phyloP scores from a whole-genome alignment of 2,329 filamentous ascomycete species.

The Xylariaceae sp. region DNA sequence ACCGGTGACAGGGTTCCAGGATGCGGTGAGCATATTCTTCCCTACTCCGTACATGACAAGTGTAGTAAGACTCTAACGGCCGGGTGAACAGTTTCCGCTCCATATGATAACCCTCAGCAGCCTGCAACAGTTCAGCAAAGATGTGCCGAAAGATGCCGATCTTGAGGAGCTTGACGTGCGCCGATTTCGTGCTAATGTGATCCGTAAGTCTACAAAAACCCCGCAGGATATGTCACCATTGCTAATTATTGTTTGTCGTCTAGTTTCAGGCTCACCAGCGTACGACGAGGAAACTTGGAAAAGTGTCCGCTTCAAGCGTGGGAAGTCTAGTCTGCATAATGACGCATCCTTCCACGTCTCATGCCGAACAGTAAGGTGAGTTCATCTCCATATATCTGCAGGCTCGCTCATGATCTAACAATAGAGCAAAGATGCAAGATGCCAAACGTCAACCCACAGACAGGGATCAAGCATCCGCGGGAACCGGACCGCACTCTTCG shows the following conservation, averaged over 20 bases:
- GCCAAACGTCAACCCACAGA: constrained; percentile 66
- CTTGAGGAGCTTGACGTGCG: constrained; percentile 55
- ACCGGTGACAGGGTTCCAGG: constrained; percentile 65
- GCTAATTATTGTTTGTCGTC: not conserved
- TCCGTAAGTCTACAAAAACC: constrained; percentile 45
- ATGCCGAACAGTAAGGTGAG: constrained; percentile 62
- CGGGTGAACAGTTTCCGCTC: constrained; percentile 57
- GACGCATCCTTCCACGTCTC: constrained; percentile 51
- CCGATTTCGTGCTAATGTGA: constrained; percentile 71
- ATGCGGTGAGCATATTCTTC: constrained; percentile 55
- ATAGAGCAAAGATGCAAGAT: constrained; percentile 55
- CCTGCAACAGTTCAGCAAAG: constrained; percentile 57
- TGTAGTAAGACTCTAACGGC: not conserved
- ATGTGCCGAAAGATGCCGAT: constrained; percentile 50
- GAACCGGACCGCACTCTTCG: constrained; percentile 60
- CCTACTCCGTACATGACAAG: not conserved
- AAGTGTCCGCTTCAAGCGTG: constrained; percentile 51
- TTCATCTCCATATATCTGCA: constrained; percentile 2
- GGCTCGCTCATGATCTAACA: not conserved
- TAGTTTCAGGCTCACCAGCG: constrained; percentile 59
- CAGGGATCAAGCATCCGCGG: constrained; percentile 51
- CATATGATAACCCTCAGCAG: constrained; percentile 66
- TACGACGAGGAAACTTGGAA: constrained; percentile 73
- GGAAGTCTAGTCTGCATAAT: constrained; percentile 45
- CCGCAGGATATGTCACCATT: not conserved